phyloP scores from a whole-genome alignment of 2,329 filamentous ascomycete species.

The Xylariaceae sp. region DNA sequence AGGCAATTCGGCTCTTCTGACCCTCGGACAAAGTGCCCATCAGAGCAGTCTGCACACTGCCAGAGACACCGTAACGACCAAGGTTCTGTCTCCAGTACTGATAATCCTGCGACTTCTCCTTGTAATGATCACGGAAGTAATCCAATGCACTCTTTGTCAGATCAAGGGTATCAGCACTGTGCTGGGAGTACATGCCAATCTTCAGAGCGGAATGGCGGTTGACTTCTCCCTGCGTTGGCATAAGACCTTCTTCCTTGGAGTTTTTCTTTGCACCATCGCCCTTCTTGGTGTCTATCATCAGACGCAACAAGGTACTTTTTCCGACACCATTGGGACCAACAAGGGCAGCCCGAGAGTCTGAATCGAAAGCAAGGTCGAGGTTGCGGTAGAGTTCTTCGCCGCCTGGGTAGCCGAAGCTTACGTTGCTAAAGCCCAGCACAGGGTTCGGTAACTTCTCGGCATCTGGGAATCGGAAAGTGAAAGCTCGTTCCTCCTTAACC shows the following conservation, averaged over 20 bases:
- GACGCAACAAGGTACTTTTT: slow-evolving; percentile 91
- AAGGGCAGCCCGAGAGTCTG: slow-evolving; percentile 96
- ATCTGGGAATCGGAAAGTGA: slow-evolving; percentile 97
- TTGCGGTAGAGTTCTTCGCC: slow-evolving; percentile 95
- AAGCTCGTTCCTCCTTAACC: slow-evolving; percentile 78
- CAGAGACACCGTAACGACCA: slow-evolving; percentile 86
- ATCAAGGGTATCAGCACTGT: slow-evolving; percentile 97
- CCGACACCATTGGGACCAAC: slow-evolving; percentile 99
- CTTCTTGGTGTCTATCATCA: slow-evolving; percentile 96
- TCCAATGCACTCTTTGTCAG: slow-evolving; percentile 96
- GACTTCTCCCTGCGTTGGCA: slow-evolving; percentile 75
- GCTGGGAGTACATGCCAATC: slow-evolving; percentile 96
- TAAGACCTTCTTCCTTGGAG: too few relatives aligned
- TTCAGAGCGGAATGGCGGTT: slow-evolving; percentile 96
- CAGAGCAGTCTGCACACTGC: slow-evolving; percentile 90
- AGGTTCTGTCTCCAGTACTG: slow-evolving; percentile 99
- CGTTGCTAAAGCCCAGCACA: slow-evolving; percentile 92
- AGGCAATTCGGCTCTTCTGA: slow-evolving; percentile 97
- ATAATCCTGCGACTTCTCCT: slow-evolving; percentile 86
- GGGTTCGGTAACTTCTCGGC: slow-evolving; percentile 99
- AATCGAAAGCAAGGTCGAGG: slow-evolving; percentile 97
- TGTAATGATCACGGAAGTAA: slow-evolving; percentile 95
- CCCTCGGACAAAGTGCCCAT: slow-evolving; percentile 98
- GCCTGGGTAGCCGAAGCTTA: slow-evolving; percentile 97
- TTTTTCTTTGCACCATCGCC: too few relatives aligned